Base-by-base conservation (phyloP, 1,139 yeast genomes). In the Taiozyma sp. region DNA sequence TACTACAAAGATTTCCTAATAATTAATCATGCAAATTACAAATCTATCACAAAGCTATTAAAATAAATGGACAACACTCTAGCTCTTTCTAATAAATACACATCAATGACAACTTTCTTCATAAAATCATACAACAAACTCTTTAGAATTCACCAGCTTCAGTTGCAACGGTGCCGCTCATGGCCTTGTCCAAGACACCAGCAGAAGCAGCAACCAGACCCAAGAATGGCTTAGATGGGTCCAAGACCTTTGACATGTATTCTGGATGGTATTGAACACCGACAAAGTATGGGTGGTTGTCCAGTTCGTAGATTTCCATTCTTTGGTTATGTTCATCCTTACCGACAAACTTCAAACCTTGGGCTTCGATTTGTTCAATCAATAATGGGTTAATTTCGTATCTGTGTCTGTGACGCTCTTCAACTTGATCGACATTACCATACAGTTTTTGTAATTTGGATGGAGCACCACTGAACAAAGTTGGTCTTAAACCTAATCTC, bases 261-360 rank as follows among this genome's bases (percentile, higher is more conserved):
- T 93, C 99, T 44, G 99, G 99, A 68, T 93, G 99, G 74, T 91
- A 93, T 75, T 93, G 99, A 43, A 97, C 88, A 59, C 95, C 99
- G 62, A 90, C 95, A 66, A 74, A 91, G 74, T 85, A 93, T 65
- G 95, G 95, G 69, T 91, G 98, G 58, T 70, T 69, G 43, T 74
- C 73, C 62, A 90, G 75, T 72, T 93, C 99, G 54, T 89, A 77
- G 54, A 90, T 84, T 73, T 93, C 99, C 96, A 95, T 93, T 75
- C 99, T 85, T 63, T 82, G 80, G 58, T 85, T 89, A 47, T 82
- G 70, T 67, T 91, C 97, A 70, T 93, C 99, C 70, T 85, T 88
- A 66, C 98, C 99, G 56, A 95, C 91, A 68, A 91, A 93, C 60
- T 77, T 75, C 68, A 95, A 77, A 14, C 99, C 99, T 50, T 85